Percentiles rank a stretch among this genome's conserved stretches.
phyloP scores from a whole-genome alignment of 495 filamentous ascomycete species.

The Hypoxylon crocopeplum region DNA sequence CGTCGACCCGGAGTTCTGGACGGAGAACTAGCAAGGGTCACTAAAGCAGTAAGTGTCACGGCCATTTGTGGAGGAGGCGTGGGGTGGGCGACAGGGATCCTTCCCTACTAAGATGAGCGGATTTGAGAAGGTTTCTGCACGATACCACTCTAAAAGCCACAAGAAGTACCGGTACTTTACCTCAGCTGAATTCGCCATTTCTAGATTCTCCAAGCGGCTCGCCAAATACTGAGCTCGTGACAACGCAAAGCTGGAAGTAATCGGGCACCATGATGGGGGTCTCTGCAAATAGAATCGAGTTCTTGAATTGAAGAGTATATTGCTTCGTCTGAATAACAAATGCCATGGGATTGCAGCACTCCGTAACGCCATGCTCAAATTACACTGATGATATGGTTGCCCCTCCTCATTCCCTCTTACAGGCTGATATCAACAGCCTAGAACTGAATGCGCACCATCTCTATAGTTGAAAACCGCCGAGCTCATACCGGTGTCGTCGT shows the following conservation, averaged over 20 bases:
- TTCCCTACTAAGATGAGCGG: conserved; percentile 15
- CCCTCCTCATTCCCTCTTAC: conserved; percentile 20
- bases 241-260: too few species aligned
- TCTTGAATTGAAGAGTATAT: background rate
- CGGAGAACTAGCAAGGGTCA: conserved; percentile 6
- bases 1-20: conserved; percentile 23
- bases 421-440: conserved; percentile 38
- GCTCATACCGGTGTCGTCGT: conserved; percentile 8
- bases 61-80: conserved; percentile 15
- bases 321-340: conserved; percentile 14
- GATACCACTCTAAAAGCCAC: background rate
- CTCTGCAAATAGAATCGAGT: background rate
- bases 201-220: background rate
- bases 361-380: conserved; percentile 35
- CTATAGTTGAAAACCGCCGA: conserved; percentile 8
- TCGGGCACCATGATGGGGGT: background rate
- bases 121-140: conserved; percentile 33
- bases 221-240: too few species aligned
- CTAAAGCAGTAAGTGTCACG: conserved; percentile 4
- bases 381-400: conserved; percentile 9
- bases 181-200: background rate
- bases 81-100: conserved; percentile 19
- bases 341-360: conserved; percentile 11
- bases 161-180: background rate
- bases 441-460: conserved; percentile 22